Conservation (phyloP, 495 filamentous ascomycete genomes). For the Schizothecium vesticola region DNA sequence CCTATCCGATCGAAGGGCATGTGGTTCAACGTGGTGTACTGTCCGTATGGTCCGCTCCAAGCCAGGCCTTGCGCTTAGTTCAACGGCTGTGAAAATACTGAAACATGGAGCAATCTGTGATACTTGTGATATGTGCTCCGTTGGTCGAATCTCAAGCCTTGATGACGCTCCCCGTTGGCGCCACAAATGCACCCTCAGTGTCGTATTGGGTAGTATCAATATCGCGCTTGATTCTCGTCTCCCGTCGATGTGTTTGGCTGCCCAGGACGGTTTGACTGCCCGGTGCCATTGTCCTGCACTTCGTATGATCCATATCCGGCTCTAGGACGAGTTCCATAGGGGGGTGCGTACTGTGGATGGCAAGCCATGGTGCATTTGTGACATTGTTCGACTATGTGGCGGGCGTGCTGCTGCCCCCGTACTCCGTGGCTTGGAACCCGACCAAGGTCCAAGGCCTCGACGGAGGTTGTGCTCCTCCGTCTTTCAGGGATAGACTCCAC, state of each 20-base stretch:
- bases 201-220: neutral
- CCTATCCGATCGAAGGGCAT: neutral
- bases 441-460: neutral
- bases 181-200: neutral
- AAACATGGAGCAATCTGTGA: neutral
- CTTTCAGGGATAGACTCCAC: neutral
- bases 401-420: neutral
- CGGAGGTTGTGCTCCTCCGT: neutral
- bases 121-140: neutral
- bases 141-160: neutral
- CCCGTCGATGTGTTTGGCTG: neutral
- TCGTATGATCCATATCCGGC: neutral
- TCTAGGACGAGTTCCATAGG: neutral
- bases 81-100: neutral
- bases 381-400: neutral
- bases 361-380: neutral
- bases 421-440: constrained; percentile 1
- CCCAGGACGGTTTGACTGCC: neutral
- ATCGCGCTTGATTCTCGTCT: neutral
- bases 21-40: neutral
- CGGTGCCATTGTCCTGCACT: neutral
- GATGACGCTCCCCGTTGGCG: neutral
- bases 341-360: neutral
- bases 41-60: neutral
- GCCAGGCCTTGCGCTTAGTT: neutral